Percentiles rank a stretch among this genome's conserved stretches.
Evolutionary conservation across 768 basidiomycete species (phyloP).

Genomic region (Glaciozyma martinii): DNA sequence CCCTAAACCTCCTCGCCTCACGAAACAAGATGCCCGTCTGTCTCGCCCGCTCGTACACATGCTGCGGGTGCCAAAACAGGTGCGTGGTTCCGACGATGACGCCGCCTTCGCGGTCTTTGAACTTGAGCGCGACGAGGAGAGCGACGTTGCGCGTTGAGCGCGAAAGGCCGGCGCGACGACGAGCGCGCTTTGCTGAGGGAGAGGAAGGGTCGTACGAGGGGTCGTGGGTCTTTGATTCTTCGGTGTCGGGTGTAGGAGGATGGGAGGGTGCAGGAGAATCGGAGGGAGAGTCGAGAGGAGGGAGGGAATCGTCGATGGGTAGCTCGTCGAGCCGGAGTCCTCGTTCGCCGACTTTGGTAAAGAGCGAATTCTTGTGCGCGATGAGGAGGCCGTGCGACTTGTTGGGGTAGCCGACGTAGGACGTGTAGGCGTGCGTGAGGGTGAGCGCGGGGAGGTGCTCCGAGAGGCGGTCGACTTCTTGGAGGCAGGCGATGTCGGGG

Average conservation of each 20-base stretch:
- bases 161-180: conserved; percentile 12
- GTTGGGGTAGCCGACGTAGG: conserved; percentile 27
- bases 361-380: conserved; percentile 10
- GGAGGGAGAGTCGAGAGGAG: background rate
- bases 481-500: conserved; percentile 26
- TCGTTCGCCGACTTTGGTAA: conserved; percentile 22
- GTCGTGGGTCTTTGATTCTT: conserved; percentile 2
- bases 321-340: conserved; percentile 29
- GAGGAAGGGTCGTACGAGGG: conserved; percentile 9
- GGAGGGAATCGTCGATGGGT: conserved; percentile 14
- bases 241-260: no score
- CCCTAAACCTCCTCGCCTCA: conserved; percentile 53
- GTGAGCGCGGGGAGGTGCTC: conserved; percentile 24
- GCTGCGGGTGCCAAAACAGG: conserved; percentile 62
- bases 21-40: conserved; percentile 68
- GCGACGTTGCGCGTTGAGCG: conserved; percentile 28
- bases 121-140: conserved; percentile 54
- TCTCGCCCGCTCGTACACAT: conserved; percentile 59
- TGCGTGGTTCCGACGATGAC: conserved; percentile 79
- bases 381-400: conserved; percentile 29
- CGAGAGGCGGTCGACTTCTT: conserved; percentile 26
- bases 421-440: conserved; percentile 14
- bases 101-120: conserved; percentile 46
- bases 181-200: background rate
- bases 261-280: background rate